Percentiles rank a stretch among this genome's conserved stretches.
Evolutionary conservation across 2,329 filamentous ascomycete species (phyloP).

Genomic region (Xylariomycetidae sp.): DNA sequence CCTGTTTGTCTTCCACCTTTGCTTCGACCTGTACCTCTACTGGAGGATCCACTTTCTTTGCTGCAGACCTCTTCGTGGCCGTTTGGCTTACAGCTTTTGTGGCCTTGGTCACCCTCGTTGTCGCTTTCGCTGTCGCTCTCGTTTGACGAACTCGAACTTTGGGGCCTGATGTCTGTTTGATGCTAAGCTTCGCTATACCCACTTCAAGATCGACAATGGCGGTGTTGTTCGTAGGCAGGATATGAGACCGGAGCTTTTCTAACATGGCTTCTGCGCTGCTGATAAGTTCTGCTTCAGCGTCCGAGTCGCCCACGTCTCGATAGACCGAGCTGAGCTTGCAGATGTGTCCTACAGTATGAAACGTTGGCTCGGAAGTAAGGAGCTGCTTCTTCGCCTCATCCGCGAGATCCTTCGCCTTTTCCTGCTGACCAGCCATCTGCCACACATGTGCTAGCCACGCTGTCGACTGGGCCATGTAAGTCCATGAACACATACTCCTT

Average conservation of each 20-base stretch:
- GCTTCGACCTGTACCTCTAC: conserved; percentile 8
- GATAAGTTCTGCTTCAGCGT: conserved; percentile 40
- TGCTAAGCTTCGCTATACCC: conserved; percentile 29
- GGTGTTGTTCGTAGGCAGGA: conserved; percentile 5
- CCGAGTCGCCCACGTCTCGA: conserved; percentile 41
- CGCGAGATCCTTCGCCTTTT: conserved; percentile 53
- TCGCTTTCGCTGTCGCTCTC: too few species aligned
- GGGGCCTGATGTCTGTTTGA: conserved; percentile 25
- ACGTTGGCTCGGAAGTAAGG: conserved; percentile 39
- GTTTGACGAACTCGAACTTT: conserved; percentile 15
- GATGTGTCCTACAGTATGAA: conserved; percentile 41
- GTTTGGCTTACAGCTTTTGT: conserved; percentile 21
- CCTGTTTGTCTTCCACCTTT: conserved; percentile 26
- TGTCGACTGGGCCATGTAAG: conserved; percentile 51
- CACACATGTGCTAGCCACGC: conserved; percentile 53
- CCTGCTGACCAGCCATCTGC: conserved; percentile 52
- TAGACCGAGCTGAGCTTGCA: conserved; percentile 55
- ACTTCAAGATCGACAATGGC: conserved; percentile 28
- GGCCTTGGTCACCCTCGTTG: conserved; percentile 15
- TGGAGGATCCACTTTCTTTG: conserved; percentile 14
- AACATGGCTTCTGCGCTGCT: conserved; percentile 46
- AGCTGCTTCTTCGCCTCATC: conserved; percentile 50
- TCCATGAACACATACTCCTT: conserved; percentile 58
- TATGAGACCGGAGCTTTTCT: conserved; percentile 25
- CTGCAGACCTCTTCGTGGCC: conserved; percentile 22